These are phyloP conservation scores for Lasiosphaeria miniovina DNA, from an alignment of 495 filamentous ascomycete genomes.

Conservation along the genomic window DNA sequence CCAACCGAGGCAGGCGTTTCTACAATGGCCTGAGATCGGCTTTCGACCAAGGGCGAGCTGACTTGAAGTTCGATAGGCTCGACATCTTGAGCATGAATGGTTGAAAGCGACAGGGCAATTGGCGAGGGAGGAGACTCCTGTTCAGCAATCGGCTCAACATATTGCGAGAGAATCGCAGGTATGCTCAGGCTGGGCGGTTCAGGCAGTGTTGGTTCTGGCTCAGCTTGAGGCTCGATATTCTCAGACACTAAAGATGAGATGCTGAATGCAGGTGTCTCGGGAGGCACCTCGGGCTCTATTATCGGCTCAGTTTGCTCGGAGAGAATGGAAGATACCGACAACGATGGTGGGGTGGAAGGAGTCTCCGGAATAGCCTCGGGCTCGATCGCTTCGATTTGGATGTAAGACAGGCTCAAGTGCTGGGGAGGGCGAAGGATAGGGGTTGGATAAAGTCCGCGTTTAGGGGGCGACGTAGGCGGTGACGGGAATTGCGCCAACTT, in stretches of 20 bases:
- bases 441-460: slow-evolving; percentile 15
- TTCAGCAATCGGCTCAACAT: slow-evolving; percentile 28
- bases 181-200: slow-evolving; percentile 17
- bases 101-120: slow-evolving; percentile 23
- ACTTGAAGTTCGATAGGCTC: slow-evolving; percentile 21
- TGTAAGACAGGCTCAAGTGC: slow-evolving; percentile 25
- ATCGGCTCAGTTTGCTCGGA: slow-evolving; percentile 25
- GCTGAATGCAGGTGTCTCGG: slow-evolving; percentile 17
- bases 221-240: slow-evolving; percentile 27
- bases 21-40: slow-evolving; percentile 1
- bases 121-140: slow-evolving; percentile 16
- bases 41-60: slow-evolving; percentile 9
- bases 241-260: slow-evolving; percentile 26
- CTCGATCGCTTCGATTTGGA: slow-evolving; percentile 31
- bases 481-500: slow-evolving; percentile 48
- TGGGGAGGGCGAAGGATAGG: slow-evolving; percentile 22
- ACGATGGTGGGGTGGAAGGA: slow-evolving; percentile 10
- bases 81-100: slow-evolving; percentile 20
- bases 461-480: slow-evolving; percentile 38
- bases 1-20: slow-evolving; percentile 8
- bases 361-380: slow-evolving; percentile 21
- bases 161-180: slow-evolving; percentile 18
- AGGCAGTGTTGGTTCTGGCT: slow-evolving; percentile 19
- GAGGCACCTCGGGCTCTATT: slow-evolving; percentile 18
- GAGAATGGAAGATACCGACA: slow-evolving; percentile 21